Conservation (phyloP, 345 rosid genomes). For the Eucalyptus coolabah region DNA sequence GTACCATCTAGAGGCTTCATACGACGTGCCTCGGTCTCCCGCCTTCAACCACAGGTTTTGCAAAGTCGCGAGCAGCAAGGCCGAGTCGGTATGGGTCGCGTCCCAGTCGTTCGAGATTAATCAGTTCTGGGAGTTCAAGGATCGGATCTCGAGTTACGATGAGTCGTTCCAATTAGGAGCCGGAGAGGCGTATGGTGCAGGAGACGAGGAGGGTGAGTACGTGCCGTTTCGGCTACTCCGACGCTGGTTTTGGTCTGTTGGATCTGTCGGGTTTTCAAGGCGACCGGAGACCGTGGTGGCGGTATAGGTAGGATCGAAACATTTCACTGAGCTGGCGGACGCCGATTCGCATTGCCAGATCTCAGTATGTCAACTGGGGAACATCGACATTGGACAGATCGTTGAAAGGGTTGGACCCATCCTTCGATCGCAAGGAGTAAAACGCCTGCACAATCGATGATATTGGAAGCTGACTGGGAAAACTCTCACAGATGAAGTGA, state of each 20-base stretch:
- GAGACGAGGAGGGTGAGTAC: background rate
- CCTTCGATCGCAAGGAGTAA: background rate
- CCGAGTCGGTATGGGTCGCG: conserved; percentile 3
- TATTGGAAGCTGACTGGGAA: background rate
- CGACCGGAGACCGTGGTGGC: no score
- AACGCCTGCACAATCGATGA: background rate
- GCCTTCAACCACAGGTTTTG: conserved; percentile 8
- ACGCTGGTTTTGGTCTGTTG: no score
- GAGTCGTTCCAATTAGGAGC: conserved; percentile 9
- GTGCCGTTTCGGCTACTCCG: no score
- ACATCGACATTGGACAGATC: background rate
- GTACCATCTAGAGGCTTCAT: conserved; percentile 23
- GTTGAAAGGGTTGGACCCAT: background rate
- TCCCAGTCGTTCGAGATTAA: background rate
- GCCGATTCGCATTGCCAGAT: no score
- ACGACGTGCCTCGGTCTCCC: conserved; percentile 25
- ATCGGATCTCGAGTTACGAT: conserved; percentile 4
- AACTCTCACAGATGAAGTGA: background rate
- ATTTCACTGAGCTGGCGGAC: no score
- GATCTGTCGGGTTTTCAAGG: no score
- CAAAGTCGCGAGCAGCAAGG: background rate
- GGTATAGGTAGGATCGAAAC: no score
- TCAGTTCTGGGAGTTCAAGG: conserved; percentile 14
- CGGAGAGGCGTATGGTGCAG: background rate
- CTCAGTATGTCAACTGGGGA: background rate